Conservation (phyloP, 2,329 filamentous ascomycete species). For the Nothophoma quercina region DNA sequence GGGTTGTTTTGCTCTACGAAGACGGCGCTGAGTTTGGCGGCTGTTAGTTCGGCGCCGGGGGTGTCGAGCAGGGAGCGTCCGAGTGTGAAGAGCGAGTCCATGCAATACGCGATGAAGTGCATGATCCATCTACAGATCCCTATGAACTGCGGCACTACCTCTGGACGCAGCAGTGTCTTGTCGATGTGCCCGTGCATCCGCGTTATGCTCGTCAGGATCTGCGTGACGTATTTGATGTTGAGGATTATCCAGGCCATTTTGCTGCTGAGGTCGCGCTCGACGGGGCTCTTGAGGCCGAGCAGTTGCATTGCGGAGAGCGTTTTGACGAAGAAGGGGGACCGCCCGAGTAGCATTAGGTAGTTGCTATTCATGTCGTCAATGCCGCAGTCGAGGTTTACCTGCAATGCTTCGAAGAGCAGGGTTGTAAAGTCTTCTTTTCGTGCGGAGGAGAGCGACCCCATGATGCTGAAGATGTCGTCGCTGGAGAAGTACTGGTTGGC, state of each 20-base stretch:
- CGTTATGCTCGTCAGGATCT: slow-evolving; percentile 66
- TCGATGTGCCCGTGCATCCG: slow-evolving; percentile 59
- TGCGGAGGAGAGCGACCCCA: slow-evolving; percentile 35
- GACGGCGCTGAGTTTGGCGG: slow-evolving; percentile 34
- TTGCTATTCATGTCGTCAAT: slow-evolving; percentile 70
- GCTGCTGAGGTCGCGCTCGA: slow-evolving; percentile 67
- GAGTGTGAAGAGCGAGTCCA: slow-evolving; percentile 58
- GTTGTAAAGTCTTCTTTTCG: slow-evolving; percentile 63
- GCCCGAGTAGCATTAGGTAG: slow-evolving; percentile 47
- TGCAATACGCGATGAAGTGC: slow-evolving; percentile 66
- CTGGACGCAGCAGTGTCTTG: slow-evolving; percentile 45
- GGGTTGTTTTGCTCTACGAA: slow-evolving; percentile 46
- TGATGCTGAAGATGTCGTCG: slow-evolving; percentile 59
- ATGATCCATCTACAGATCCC: slow-evolving; percentile 82
- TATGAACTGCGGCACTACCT: slow-evolving; percentile 53
- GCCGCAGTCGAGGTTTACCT: slow-evolving; percentile 76
- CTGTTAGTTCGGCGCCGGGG: slow-evolving; percentile 48
- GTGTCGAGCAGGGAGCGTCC: slow-evolving; percentile 31
- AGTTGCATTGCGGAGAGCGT: slow-evolving; percentile 81
- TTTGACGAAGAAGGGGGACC: slow-evolving; percentile 75
- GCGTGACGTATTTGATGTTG: slow-evolving; percentile 73
- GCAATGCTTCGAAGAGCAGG: slow-evolving; percentile 62
- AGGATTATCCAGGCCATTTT: slow-evolving; percentile 79
- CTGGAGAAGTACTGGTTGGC: slow-evolving; percentile 56
- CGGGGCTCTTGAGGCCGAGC: slow-evolving; percentile 63